phyloP scores from a whole-genome alignment of 202 grass and related monocot species.

The Panicum virgatum region DNA sequence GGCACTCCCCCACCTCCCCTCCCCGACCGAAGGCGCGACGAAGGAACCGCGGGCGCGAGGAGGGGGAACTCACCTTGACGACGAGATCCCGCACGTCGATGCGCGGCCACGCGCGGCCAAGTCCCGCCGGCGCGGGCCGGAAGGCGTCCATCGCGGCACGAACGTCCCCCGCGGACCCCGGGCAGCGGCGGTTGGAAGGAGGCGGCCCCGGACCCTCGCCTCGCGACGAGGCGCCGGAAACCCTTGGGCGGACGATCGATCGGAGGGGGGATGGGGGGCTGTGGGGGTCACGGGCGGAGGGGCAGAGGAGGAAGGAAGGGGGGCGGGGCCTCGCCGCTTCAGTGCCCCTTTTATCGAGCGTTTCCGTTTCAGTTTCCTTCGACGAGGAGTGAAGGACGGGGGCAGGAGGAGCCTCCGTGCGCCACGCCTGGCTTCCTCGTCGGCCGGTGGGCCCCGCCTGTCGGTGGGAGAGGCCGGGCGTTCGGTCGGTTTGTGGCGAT shows the following conservation, averaged over 20 bases:
- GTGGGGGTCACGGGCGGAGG: background rate
- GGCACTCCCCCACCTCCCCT: background rate
- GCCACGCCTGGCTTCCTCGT: background rate
- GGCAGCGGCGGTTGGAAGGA: background rate
- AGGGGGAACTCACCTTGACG: conserved; percentile 42
- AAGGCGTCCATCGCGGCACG: conserved; percentile 23
- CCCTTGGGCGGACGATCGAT: background rate
- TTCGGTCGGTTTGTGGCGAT: background rate
- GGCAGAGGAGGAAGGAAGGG: background rate
- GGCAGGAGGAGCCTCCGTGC: too few species aligned
- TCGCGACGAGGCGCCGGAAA: background rate
- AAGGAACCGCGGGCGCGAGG: background rate
- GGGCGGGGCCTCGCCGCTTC: background rate
- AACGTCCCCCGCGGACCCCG: background rate
- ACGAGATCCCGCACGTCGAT: conserved; percentile 17
- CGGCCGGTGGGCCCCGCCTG: background rate
- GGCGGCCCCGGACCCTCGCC: background rate
- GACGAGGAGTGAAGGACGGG: conserved; percentile 8
- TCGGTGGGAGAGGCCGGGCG: background rate
- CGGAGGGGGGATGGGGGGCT: background rate
- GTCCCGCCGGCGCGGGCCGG: background rate
- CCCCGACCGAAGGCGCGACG: background rate
- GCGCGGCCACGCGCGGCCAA: background rate
- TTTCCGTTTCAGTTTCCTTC: conserved; percentile 25
- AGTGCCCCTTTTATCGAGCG: background rate